Evolutionary conservation across 306 rosid species (phyloP).

Genomic region (Castanea sativa): DNA sequence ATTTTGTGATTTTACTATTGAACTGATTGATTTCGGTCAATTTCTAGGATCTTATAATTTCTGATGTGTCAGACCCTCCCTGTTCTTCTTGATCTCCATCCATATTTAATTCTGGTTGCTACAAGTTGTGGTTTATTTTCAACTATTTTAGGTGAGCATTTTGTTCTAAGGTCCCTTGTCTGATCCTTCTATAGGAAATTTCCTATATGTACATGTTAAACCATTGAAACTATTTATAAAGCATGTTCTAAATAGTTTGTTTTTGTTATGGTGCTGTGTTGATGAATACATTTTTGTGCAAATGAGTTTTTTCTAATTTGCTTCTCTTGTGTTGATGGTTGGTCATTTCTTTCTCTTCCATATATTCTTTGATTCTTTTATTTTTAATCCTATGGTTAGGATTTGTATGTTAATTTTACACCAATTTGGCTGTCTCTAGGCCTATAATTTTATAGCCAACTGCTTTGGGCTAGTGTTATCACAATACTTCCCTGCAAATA

Average conservation of each 20-base stretch:
- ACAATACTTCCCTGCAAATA: neutral
- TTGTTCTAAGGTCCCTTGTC: neutral
- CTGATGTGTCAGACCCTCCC: neutral
- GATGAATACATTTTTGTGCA: neutral
- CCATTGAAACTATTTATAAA: neutral
- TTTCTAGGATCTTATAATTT: neutral
- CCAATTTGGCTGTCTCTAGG: neutral
- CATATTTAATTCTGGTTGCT: no score
- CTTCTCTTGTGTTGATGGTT: neutral
- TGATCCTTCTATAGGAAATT: neutral
- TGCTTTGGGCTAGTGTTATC: neutral
- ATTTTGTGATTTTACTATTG: neutral
- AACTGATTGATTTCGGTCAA: neutral
- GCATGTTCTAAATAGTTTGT: neutral
- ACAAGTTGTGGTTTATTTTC: no score
- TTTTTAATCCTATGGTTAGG: neutral
- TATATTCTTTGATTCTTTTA: neutral
- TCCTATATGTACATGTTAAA: neutral
- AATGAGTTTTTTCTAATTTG: neutral
- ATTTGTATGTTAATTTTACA: neutral
- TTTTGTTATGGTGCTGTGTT: neutral
- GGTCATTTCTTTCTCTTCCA: neutral
- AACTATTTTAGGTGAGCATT: neutral
- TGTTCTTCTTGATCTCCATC: no score
- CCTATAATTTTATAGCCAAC: neutral